These are phyloP conservation scores for Rhododendron mucronatum DNA, from an alignment of 148 eudicot species.

Conservation along the genomic window DNA sequence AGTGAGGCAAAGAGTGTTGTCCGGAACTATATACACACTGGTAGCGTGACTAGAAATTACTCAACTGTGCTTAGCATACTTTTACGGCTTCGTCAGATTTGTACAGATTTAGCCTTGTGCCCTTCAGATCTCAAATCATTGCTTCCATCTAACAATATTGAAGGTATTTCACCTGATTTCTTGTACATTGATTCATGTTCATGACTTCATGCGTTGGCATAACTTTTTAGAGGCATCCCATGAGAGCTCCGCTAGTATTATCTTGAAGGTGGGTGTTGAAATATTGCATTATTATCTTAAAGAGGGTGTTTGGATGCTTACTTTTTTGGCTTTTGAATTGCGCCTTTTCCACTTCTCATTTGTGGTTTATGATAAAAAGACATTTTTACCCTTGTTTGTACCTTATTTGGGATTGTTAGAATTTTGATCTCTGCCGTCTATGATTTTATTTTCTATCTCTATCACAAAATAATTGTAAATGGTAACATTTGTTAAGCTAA, in stretches of 20 bases:
- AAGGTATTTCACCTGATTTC: constrained; percentile 41
- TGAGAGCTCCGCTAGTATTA: neutral
- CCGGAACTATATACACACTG: constrained; percentile 44
- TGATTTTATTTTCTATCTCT: too few relatives aligned
- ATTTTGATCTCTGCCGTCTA: too few relatives aligned
- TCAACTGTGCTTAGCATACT: constrained; percentile 69
- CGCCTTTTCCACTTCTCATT: too few relatives aligned
- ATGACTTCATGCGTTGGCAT: neutral
- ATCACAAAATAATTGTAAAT: too few relatives aligned
- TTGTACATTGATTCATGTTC: neutral
- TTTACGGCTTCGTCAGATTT: constrained; percentile 88
- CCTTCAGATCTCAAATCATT: constrained; percentile 69
- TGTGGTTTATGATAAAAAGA: too few relatives aligned
- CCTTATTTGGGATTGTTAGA: too few relatives aligned
- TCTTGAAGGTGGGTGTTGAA: neutral
- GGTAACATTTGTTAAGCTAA: too few relatives aligned
- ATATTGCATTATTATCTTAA: neutral
- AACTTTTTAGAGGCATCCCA: neutral
- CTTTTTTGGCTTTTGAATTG: too few relatives aligned
- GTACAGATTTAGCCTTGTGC: constrained; percentile 77
- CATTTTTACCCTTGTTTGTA: too few relatives aligned
- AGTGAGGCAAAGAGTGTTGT: constrained; percentile 69
- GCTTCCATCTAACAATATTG: constrained; percentile 55
- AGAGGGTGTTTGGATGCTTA: too few relatives aligned
- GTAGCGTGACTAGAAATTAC: constrained; percentile 53